These are phyloP conservation scores for Backusella circina DNA, from an alignment of 192 early-diverging fungal species.

Conservation along the genomic window DNA sequence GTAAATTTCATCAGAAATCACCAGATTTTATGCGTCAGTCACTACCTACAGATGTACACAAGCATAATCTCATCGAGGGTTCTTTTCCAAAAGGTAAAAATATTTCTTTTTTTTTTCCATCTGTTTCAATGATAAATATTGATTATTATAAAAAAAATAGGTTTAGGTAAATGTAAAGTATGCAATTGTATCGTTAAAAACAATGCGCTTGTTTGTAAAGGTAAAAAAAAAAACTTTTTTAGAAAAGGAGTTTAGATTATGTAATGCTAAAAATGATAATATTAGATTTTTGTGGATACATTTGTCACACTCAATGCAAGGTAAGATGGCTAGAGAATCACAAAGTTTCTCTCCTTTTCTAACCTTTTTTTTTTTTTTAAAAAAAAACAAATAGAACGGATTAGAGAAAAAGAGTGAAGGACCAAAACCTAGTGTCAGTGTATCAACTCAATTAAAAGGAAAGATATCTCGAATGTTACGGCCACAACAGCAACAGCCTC, in stretches of 20 bases:
- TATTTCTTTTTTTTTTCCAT: neutral
- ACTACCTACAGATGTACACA: neutral
- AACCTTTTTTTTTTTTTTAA: neutral
- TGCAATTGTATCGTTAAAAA: conserved; percentile 47
- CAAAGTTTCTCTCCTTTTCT: neutral
- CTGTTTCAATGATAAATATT: too few relatives aligned
- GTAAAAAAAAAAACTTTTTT: conserved; percentile 22
- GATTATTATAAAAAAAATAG: neutral
- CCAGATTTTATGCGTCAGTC: neutral
- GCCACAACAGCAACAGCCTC: neutral
- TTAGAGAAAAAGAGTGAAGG: neutral
- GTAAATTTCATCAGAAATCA: neutral
- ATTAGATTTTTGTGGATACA: conserved; percentile 26
- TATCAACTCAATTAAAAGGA: neutral
- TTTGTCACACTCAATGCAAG: conserved; percentile 38
- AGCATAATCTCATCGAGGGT: conserved; percentile 51
- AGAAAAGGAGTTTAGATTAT: neutral
- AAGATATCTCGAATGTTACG: neutral
- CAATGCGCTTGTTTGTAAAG: conserved; percentile 56
- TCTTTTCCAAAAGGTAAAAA: conserved; percentile 53
- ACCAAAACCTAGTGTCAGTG: neutral
- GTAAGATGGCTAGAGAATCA: neutral
- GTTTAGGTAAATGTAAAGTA: conserved; percentile 42
- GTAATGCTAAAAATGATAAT: neutral
- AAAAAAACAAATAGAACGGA: neutral